Percentiles rank a stretch among this genome's conserved stretches.
These are phyloP conservation scores for Dendrobium catenatum DNA, from an alignment of 106 monocot species.

Conservation along the genomic window DNA sequence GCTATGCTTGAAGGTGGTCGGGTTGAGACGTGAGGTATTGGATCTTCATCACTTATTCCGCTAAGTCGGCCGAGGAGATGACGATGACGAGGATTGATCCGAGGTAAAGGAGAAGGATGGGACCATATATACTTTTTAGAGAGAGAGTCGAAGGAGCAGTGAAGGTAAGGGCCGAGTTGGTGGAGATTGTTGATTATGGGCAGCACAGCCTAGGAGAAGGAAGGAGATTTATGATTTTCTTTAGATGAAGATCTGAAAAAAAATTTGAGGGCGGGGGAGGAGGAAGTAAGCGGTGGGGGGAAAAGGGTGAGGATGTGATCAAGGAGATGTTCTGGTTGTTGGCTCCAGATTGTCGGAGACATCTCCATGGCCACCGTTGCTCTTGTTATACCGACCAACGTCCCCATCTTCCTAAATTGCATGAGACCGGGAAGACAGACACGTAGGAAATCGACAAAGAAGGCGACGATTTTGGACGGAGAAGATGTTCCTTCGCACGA, in stretches of 20 bases:
- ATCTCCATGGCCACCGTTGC: neutral
- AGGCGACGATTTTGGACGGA: too few species aligned
- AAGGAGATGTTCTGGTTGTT: constrained; percentile 23
- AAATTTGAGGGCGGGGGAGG: constrained; percentile 30
- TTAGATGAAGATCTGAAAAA: neutral
- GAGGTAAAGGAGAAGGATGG: constrained; percentile 8
- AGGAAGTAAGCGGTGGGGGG: constrained; percentile 24
- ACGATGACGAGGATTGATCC: neutral
- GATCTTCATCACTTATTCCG: constrained; percentile 10
- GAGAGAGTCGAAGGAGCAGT: constrained; percentile 6
- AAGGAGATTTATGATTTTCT: neutral
- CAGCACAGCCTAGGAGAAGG: neutral
- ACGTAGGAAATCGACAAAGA: too few species aligned
- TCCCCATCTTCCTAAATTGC: neutral
- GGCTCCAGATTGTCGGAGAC: constrained; percentile 23
- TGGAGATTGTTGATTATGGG: constrained; percentile 12
- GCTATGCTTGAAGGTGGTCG: neutral
- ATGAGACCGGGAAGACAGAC: neutral
- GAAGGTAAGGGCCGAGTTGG: constrained; percentile 1
- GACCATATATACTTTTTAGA: constrained; percentile 9
- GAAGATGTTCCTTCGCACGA: too few species aligned
- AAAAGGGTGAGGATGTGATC: constrained; percentile 28
- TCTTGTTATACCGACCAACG: neutral
- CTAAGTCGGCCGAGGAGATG: constrained; percentile 5
- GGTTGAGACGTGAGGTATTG: neutral